Evolutionary conservation across 2,329 filamentous ascomycete genomes (phyloP), one percentile per base, ranked within the genome.

Genomic region (Venturia asperata): DNA sequence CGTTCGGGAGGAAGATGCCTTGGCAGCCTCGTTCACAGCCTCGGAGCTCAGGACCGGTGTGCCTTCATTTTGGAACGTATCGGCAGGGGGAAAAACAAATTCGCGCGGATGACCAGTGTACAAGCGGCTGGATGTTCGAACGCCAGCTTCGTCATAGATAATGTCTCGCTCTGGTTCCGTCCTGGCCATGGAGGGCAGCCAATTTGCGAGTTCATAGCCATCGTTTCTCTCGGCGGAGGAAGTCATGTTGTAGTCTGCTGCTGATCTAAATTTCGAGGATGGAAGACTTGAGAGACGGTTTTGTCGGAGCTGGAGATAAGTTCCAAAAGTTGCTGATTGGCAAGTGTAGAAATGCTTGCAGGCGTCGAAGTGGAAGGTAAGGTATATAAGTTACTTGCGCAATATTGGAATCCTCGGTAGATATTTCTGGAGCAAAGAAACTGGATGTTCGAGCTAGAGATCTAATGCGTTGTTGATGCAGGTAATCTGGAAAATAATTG

Each of bases 161-260:
- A 85, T n/a, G 88, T 89, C 0, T 80, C 85, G 68, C 77, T 93
- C 11, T 93, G 90, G 90, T 92, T 88, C 70, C 90, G 90, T 0
- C 79, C 86, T 66, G 83, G 88, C n/a, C 92, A 92, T 71, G 90
- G 90, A 61, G 81, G 84, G 63, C 90, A 92, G 71, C 85, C 88
- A 1, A 76, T 93, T 1, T 93, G 93, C 74, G 84, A 79, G 0
- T 76, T 92, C 56, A 85, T 80, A 27, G 88, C 88, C 0, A 86
- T 81, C 0, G 76, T 88, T 5, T 72, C 69, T 0, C 73, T 74
- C 67, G 74, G 83, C 0, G 75, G n/a, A 47, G 21, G 45, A 24
- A 47, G 10, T 5, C 45, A 47, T 47, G 5, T 21, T 47, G 17
- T 45, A 19, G n/a, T n/a, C n/a, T 45, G 42, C 17, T 45, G 15